Conservation (phyloP, 352 stramenopile genomes). For the Phytophthora nicotianae region DNA sequence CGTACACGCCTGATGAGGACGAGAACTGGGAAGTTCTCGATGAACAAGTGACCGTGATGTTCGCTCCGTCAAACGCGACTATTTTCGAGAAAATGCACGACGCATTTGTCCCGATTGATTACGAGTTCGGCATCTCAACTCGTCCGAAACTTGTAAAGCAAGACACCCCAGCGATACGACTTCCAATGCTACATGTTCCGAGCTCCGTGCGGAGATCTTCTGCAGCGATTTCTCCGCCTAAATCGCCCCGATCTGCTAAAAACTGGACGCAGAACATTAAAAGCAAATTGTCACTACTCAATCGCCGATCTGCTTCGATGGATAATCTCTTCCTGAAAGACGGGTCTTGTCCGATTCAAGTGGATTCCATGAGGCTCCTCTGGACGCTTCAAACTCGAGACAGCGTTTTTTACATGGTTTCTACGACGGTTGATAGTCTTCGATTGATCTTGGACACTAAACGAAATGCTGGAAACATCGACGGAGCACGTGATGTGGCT, state of each 20-base stretch:
- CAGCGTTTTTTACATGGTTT: constrained; percentile 72
- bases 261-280: constrained; percentile 64
- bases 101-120: constrained; percentile 52
- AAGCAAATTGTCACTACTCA: constrained; percentile 55
- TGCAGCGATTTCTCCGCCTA: constrained; percentile 9
- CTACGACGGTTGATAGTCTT: constrained; percentile 57
- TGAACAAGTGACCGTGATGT: constrained; percentile 34
- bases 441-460: constrained; percentile 48
- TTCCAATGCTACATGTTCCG: constrained; percentile 25
- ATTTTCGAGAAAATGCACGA: constrained; percentile 57
- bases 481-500: constrained; percentile 1
- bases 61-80: constrained; percentile 28
- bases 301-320: constrained; percentile 68
- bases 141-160: constrained; percentile 28
- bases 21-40: constrained; percentile 31
- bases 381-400: constrained; percentile 84
- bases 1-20: constrained; percentile 18
- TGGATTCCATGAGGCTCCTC: constrained; percentile 81
- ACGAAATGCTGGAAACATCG: constrained; percentile 17
- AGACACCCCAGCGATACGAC: constrained; percentile 4
- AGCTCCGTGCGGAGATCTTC: constrained; percentile 18
- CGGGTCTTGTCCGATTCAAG: constrained; percentile 76
- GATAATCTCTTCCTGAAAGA: constrained; percentile 77
- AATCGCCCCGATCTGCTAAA: constrained; percentile 44
- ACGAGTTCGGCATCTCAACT: constrained; percentile 41